phyloP scores from a whole-genome alignment of 768 basidiomycete genomes.

The Mycena rebaudengoi region DNA sequence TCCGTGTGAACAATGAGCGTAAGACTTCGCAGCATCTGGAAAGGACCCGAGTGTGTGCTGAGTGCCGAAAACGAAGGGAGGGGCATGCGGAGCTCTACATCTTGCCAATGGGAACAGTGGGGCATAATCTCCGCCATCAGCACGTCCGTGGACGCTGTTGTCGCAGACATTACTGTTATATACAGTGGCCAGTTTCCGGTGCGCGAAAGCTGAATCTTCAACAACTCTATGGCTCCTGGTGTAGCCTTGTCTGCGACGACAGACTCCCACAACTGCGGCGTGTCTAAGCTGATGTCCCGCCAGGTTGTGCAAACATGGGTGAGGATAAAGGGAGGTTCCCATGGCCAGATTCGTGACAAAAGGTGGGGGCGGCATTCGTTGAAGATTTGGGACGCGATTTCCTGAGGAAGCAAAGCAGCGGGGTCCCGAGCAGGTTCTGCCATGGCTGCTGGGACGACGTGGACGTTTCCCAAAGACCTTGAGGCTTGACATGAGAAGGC shows the following conservation, averaged over 20 bases:
- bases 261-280: conserved; percentile 1
- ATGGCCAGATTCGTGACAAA: too few species aligned
- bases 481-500: too few species aligned
- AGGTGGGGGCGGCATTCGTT: too few species aligned
- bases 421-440: too few species aligned
- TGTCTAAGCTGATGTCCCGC: background rate
- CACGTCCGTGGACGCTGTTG: background rate
- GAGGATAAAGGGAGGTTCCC: too few species aligned
- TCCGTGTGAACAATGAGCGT: background rate
- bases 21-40: conserved; percentile 1
- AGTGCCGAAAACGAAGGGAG: background rate
- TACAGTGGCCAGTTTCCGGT: background rate
- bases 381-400: too few species aligned
- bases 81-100: background rate
- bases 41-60: background rate
- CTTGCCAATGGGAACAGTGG: background rate
- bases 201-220: background rate
- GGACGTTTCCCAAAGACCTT: too few species aligned
- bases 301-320: background rate
- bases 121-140: background rate
- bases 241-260: background rate
- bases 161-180: background rate
- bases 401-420: too few species aligned
- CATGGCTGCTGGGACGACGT: too few species aligned
- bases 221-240: background rate